Percentiles rank a stretch among this genome's conserved stretches.
These are phyloP conservation scores for Sphagnurus paluster DNA, from an alignment of 1,284 basidiomycete species.

Conservation along the genomic window DNA sequence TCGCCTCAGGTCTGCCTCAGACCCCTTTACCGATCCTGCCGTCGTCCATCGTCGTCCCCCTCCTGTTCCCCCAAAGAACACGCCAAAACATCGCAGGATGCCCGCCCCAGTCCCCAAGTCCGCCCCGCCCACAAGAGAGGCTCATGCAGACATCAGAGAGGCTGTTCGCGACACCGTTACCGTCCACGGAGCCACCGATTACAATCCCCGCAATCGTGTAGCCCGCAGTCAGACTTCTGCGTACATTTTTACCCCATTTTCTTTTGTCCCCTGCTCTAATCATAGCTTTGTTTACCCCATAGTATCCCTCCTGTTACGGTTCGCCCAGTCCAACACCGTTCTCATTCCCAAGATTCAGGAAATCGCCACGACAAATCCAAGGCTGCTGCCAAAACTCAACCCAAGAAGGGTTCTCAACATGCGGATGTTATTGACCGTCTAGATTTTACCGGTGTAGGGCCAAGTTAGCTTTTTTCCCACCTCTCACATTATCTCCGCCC, in stretches of 20 bases:
- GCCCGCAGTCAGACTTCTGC: conserved; percentile 37
- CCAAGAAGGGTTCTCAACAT: conserved; percentile 66
- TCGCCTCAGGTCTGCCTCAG: conserved; percentile 52
- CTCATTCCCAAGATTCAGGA: conserved; percentile 69
- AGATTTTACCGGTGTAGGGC: conserved; percentile 60
- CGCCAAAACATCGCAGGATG: conserved; percentile 24
- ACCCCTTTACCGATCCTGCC: conserved; percentile 54
- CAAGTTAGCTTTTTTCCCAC: conserved; percentile 52
- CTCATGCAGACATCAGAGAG: conserved; percentile 47
- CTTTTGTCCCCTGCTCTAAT: conserved; percentile 16
- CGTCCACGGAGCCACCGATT: conserved; percentile 46
- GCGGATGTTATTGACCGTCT: conserved; percentile 52
- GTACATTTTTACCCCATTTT: conserved; percentile 22
- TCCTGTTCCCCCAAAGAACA: conserved; percentile 36
- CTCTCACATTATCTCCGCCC: conserved; percentile 15
- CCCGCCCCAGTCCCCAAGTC: conserved; percentile 25
- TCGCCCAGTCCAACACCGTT: conserved; percentile 47
- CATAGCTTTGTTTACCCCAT: neutral
- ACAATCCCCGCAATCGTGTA: conserved; percentile 30
- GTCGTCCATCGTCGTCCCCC: conserved; percentile 17
- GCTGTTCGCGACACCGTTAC: conserved; percentile 68
- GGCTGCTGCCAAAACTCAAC: conserved; percentile 41
- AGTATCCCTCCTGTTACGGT: conserved; percentile 19
- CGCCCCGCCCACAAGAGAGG: conserved; percentile 17
- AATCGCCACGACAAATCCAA: conserved; percentile 58